Evolutionary conservation across 352 stramenopile species (phyloP).

Genomic region (Phytopythium sindhum): DNA sequence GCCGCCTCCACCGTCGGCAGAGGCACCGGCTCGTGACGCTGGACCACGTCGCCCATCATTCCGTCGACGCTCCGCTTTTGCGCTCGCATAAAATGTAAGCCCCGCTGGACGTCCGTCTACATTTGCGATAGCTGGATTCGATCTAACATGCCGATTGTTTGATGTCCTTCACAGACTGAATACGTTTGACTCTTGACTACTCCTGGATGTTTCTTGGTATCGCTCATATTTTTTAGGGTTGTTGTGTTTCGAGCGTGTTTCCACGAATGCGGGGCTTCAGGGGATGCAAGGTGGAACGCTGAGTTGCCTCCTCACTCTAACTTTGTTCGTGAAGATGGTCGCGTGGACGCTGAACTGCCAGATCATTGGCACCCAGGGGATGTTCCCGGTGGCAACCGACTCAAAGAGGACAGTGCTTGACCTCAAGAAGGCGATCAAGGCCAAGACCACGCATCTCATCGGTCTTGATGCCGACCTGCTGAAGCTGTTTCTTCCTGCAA

Average conservation of each 20-base stretch:
- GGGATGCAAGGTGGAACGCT: no score
- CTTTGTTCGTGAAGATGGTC: background rate
- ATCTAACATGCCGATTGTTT: background rate
- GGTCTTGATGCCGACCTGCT: background rate
- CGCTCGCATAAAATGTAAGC: background rate
- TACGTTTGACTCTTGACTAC: background rate
- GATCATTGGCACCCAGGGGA: background rate
- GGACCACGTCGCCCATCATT: constrained; percentile 2
- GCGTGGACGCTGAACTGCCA: background rate
- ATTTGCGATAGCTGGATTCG: background rate
- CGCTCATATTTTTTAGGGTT: background rate
- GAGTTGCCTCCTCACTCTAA: background rate
- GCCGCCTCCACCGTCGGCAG: background rate
- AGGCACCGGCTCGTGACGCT: background rate
- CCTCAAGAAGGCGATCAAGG: background rate
- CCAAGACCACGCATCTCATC: background rate
- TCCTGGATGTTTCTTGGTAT: background rate
- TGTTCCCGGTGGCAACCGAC: background rate
- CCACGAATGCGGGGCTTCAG: background rate
- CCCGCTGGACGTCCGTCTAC: background rate
- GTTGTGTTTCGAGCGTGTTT: background rate
- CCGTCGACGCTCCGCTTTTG: constrained; percentile 5
- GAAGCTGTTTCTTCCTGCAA: background rate
- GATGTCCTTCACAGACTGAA: background rate
- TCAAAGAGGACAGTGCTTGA: background rate